These are phyloP conservation scores for Exophiala oligosperma DNA, from an alignment of 2,329 filamentous ascomycete species.

Conservation along the genomic window DNA sequence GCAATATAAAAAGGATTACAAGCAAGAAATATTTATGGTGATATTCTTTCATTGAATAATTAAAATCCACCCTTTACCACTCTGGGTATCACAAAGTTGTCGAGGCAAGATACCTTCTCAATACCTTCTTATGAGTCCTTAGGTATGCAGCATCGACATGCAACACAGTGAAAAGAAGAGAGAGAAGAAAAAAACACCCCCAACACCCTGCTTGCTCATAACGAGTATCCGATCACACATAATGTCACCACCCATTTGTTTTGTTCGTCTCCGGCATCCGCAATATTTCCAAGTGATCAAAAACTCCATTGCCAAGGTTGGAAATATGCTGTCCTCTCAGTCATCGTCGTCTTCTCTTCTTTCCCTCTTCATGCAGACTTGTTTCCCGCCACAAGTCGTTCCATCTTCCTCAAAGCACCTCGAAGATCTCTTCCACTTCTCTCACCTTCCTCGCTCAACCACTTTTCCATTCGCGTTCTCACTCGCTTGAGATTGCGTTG, in stretches of 20 bases:
- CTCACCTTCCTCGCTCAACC: slow-evolving; percentile 29
- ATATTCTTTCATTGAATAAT: not conserved
- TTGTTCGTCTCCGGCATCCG: no score
- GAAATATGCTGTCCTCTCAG: not conserved
- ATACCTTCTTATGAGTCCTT: no score
- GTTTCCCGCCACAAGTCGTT: slow-evolving; percentile 22
- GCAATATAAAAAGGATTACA: not conserved
- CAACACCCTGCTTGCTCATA: no score
- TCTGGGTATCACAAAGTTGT: no score
- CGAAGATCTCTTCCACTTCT: slow-evolving; percentile 27
- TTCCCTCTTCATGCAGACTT: not conserved
- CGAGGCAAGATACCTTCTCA: no score
- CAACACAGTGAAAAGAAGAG: no score
- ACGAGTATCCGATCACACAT: no score
- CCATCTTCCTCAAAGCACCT: slow-evolving; percentile 25
- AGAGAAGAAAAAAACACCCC: no score
- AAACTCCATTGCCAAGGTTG: slow-evolving; percentile 9
- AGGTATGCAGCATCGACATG: no score
- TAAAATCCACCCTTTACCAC: not conserved
- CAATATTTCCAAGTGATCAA: not conserved
- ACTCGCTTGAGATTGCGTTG: slow-evolving; percentile 36
- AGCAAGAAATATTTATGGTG: not conserved
- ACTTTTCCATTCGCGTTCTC: slow-evolving; percentile 27
- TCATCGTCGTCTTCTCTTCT: no score
- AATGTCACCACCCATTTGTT: no score